phyloP scores from a whole-genome alignment of 176 grass and related monocot species.

The Ensete ventricosum region DNA sequence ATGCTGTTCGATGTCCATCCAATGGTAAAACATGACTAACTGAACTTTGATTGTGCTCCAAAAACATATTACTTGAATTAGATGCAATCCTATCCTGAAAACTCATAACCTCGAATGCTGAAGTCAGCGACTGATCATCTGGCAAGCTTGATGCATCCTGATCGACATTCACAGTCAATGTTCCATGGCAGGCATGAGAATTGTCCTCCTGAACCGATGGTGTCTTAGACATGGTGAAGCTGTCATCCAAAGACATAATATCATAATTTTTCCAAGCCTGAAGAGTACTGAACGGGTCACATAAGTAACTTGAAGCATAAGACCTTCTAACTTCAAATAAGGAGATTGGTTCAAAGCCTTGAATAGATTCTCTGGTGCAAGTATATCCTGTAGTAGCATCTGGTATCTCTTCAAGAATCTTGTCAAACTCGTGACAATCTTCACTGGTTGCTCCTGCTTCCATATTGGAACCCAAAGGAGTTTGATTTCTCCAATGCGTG shows the following conservation, averaged over 20 bases:
- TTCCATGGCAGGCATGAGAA: constrained; percentile 4
- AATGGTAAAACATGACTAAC: neutral
- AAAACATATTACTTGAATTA: neutral
- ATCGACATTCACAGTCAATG: neutral
- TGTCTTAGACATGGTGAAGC: neutral
- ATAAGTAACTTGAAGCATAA: neutral
- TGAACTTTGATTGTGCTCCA: neutral
- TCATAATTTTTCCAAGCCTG: neutral
- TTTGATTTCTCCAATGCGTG: neutral
- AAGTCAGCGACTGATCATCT: constrained; percentile 37
- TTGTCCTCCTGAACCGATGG: neutral
- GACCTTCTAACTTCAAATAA: neutral
- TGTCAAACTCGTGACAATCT: constrained; percentile 19
- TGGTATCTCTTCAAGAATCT: constrained; percentile 19
- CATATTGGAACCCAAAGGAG: constrained; percentile 11
- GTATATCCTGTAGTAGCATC: constrained; percentile 5
- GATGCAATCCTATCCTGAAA: constrained; percentile 17
- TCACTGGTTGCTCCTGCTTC: constrained; percentile 16
- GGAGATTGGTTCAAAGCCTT: neutral
- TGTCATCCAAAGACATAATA: constrained; percentile 1
- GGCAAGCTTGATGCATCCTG: constrained; percentile 13
- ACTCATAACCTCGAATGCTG: constrained; percentile 35
- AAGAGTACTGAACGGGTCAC: neutral
- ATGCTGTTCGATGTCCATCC: neutral
- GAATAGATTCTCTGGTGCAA: constrained; percentile 3